phyloP scores from a whole-genome alignment of 768 basidiomycete genomes.

The Amanita phalloides region DNA sequence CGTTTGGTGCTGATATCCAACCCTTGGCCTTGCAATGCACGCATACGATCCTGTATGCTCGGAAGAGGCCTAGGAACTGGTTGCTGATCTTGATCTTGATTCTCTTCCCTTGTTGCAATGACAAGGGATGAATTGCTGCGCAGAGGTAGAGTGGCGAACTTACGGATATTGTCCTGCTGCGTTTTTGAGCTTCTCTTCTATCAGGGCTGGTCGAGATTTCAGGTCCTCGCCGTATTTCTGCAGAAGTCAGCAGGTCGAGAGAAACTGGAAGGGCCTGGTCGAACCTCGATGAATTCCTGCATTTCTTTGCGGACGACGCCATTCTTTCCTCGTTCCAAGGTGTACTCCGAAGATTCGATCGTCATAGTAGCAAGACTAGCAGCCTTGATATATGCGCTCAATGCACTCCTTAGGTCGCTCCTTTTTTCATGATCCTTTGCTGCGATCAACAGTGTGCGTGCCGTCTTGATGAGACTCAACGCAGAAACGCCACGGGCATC shows the following conservation, averaged over 20 bases:
- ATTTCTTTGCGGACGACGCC: conserved; percentile 55
- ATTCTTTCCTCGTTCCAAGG: conserved; percentile 37
- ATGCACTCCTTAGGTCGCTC: conserved; percentile 53
- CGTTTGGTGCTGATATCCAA: conserved; percentile 51
- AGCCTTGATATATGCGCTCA: conserved; percentile 49
- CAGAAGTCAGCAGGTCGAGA: conserved; percentile 6
- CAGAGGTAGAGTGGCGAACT: conserved; percentile 10
- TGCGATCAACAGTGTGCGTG: conserved; percentile 41
- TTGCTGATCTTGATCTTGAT: conserved; percentile 17
- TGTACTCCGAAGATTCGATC: conserved; percentile 51
- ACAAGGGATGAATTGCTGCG: not conserved
- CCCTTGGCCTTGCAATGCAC: conserved; percentile 63
- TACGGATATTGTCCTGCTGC: conserved; percentile 28
- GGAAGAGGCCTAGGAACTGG: conserved; percentile 39
- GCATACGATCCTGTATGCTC: conserved; percentile 75
- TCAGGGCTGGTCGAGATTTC: conserved; percentile 20
- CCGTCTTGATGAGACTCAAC: conserved; percentile 48
- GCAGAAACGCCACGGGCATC: conserved; percentile 51
- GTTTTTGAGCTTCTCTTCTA: conserved; percentile 37
- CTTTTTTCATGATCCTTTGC: conserved; percentile 43
- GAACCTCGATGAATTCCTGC: conserved; percentile 53
- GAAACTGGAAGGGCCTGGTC: conserved; percentile 12
- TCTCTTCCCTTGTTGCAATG: conserved; percentile 6
- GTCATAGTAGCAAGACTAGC: conserved; percentile 47
- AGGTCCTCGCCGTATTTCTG: conserved; percentile 27